phyloP scores from a whole-genome alignment of 371 early-diverging fungal species.

The Zancudomyces culisetae region DNA sequence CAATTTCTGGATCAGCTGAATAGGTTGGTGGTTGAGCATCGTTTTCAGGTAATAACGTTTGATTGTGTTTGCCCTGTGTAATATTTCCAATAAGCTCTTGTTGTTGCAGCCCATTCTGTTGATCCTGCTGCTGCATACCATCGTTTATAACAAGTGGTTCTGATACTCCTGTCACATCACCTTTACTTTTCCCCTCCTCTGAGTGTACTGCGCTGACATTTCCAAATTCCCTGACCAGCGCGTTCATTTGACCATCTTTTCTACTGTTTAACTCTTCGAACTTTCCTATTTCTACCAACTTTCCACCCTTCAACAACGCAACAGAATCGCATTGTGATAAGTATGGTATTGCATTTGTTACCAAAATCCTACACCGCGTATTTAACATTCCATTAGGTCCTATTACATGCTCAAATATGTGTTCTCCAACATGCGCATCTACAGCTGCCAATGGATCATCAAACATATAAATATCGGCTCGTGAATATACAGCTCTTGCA shows the following conservation, averaged over 20 bases:
- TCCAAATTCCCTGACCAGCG: slow-evolving; percentile 11
- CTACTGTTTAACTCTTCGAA: slow-evolving; percentile 41
- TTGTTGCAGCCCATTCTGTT: neutral
- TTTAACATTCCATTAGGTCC: slow-evolving; percentile 61
- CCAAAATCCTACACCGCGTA: slow-evolving; percentile 58
- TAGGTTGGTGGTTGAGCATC: neutral
- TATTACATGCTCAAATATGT: slow-evolving; percentile 67
- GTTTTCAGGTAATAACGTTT: no score
- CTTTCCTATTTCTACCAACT: slow-evolving; percentile 39
- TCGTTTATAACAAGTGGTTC: neutral
- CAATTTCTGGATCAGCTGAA: neutral
- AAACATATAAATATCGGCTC: slow-evolving; percentile 58
- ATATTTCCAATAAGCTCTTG: neutral
- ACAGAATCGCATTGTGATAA: slow-evolving; percentile 43
- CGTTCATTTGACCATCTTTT: slow-evolving; percentile 30
- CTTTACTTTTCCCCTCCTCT: neutral
- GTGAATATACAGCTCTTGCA: slow-evolving; percentile 60
- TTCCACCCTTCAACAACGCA: slow-evolving; percentile 51
- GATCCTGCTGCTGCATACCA: neutral
- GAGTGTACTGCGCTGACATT: neutral
- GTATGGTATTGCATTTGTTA: slow-evolving; percentile 73
- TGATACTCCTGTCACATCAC: neutral
- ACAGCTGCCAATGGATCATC: slow-evolving; percentile 79
- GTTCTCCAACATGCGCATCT: slow-evolving; percentile 73
- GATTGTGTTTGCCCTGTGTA: no score